A percentile compares a stretch with the other conserved stretches of the same genome.
Evolutionary conservation across 805 yeast genomes (phyloP).

Genomic region (Lipomyces starkeyi): DNA sequence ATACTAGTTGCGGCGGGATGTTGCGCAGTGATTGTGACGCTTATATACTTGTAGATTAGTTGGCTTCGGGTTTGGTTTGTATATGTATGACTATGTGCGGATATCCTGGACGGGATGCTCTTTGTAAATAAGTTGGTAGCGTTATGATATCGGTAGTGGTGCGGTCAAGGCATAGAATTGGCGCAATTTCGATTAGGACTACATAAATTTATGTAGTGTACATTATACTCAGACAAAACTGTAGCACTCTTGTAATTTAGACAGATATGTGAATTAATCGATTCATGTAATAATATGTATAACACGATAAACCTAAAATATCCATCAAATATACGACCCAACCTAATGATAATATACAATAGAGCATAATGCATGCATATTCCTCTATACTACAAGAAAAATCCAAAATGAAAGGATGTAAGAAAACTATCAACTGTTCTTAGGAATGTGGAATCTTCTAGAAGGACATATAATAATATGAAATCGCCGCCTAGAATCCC

Average conservation of each 20-base stretch:
- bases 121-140: not conserved
- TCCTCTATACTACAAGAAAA: not conserved
- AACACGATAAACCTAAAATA: not conserved
- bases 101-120: not conserved
- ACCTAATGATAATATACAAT: not conserved
- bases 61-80: not conserved
- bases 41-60: not conserved
- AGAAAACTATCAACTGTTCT: conserved; percentile 2
- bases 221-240: not conserved
- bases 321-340: not conserved
- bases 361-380: not conserved
- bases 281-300: not conserved
- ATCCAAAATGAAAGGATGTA: not conserved
- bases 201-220: not conserved
- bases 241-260: not conserved
- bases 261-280: not conserved
- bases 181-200: not conserved
- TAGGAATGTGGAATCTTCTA: not conserved
- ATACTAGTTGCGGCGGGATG: not conserved
- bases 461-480: not conserved
- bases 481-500: not conserved
- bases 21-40: not conserved
- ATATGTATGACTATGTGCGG: not conserved
- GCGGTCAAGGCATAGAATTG: not conserved
- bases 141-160: not conserved